A percentile compares a stretch with the other conserved stretches of the same genome.
These are phyloP conservation scores for Priceomyces haplophilus DNA, from an alignment of 805 yeast genomes.

Conservation along the genomic window DNA sequence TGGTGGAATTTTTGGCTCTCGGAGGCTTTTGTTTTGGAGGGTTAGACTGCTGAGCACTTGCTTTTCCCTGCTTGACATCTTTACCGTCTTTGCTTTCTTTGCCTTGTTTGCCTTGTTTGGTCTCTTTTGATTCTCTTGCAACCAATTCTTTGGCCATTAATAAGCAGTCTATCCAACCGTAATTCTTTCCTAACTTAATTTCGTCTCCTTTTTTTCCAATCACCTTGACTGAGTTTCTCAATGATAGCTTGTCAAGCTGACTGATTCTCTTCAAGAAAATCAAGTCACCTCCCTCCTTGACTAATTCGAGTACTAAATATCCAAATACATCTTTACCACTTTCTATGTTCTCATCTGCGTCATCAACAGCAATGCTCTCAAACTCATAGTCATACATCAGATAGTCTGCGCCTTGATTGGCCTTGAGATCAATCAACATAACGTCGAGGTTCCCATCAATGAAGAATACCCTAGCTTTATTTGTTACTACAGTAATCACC, in stretches of 20 bases:
- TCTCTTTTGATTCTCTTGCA: slow-evolving; percentile 11
- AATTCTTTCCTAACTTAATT: slow-evolving; percentile 44
- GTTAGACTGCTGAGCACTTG: slow-evolving; percentile 4
- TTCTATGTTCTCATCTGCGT: slow-evolving; percentile 12
- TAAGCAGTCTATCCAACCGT: slow-evolving; percentile 70
- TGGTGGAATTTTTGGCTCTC: not conserved
- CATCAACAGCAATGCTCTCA: slow-evolving; percentile 32
- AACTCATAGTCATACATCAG: slow-evolving; percentile 83
- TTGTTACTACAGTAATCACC: slow-evolving; percentile 39
- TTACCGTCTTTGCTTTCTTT: slow-evolving; percentile 7
- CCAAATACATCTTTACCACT: slow-evolving; percentile 53
- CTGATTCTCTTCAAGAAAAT: slow-evolving; percentile 46
- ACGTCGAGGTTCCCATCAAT: slow-evolving; percentile 34
- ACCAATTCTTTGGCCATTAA: slow-evolving; percentile 60
- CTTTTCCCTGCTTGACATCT: slow-evolving; percentile 1
- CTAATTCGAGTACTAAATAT: slow-evolving; percentile 60
- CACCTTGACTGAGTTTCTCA: slow-evolving; percentile 23
- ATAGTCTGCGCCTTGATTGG: slow-evolving; percentile 46
- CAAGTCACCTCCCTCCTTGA: slow-evolving; percentile 51
- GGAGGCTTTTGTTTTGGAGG: slow-evolving; percentile 1
- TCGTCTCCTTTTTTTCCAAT: slow-evolving; percentile 29
- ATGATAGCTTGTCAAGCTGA: slow-evolving; percentile 34
- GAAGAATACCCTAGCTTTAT: slow-evolving; percentile 40
- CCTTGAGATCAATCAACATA: slow-evolving; percentile 38
- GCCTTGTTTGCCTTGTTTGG: slow-evolving; percentile 11